These are phyloP conservation scores for Amphicarpaea edgeworthii DNA, from an alignment of 306 rosid genomes.

Conservation along the genomic window DNA sequence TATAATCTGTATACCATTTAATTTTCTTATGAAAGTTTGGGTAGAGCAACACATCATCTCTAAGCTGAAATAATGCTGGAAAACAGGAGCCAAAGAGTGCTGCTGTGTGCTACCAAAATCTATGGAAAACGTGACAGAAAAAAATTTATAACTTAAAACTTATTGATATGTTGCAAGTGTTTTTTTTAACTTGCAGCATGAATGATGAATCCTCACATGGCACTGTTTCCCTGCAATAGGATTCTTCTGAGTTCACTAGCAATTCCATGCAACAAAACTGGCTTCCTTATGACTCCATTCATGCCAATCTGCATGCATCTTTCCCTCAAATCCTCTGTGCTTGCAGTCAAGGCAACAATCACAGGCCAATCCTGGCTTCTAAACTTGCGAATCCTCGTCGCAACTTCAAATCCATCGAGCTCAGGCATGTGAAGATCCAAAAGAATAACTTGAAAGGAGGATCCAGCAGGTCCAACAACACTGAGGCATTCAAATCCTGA, in stretches of 20 bases:
- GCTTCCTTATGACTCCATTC: constrained; percentile 77
- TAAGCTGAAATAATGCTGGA: constrained; percentile 23
- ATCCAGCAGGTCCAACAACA: constrained; percentile 54
- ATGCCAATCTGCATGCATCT: constrained; percentile 73
- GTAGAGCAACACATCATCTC: constrained; percentile 34
- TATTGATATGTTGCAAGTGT: constrained; percentile 23
- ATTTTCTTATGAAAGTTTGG: constrained; percentile 46
- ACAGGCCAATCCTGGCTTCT: constrained; percentile 77
- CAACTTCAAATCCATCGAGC: constrained; percentile 81
- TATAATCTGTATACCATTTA: constrained; percentile 55
- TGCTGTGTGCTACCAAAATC: constrained; percentile 20
- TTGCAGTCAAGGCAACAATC: constrained; percentile 71
- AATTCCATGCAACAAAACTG: constrained; percentile 69
- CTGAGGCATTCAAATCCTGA: constrained; percentile 82
- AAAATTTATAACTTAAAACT: neutral
- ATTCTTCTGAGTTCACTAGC: constrained; percentile 69
- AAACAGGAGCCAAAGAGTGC: constrained; percentile 3
- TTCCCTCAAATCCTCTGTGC: constrained; percentile 68
- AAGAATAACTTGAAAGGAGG: constrained; percentile 63
- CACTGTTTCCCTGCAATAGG: constrained; percentile 61
- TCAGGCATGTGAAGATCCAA: constrained; percentile 84
- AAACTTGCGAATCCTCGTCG: constrained; percentile 65
- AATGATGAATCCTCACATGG: constrained; percentile 39
- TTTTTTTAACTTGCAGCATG: constrained; percentile 28
- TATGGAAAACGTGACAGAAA: constrained; percentile 32